A percentile compares a stretch with the other conserved stretches of the same genome.
Conservation (phyloP, 1,139 yeast genomes). For the Trichomonascaceae sp. region DNA sequence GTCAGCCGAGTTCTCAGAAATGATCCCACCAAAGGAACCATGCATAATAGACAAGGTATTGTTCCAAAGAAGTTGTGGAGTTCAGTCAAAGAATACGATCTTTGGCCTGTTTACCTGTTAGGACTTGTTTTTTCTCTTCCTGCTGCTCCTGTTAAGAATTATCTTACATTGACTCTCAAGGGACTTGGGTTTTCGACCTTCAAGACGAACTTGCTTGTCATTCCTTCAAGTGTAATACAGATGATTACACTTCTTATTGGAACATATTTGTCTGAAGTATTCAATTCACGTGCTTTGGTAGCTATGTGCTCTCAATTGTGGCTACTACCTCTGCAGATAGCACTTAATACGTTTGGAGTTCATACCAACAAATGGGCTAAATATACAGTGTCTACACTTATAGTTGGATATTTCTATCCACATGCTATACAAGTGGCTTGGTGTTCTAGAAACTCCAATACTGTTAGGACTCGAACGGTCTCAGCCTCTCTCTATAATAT, state of each 20-base stretch:
- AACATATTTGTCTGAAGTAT: conserved; percentile 41
- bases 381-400: conserved; percentile 42
- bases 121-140: conserved; percentile 44
- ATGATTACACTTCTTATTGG: conserved; percentile 38
- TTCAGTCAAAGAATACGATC: conserved; percentile 46
- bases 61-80: conserved; percentile 36
- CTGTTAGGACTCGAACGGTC: conserved; percentile 50
- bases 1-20: conserved; percentile 57
- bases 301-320: conserved; percentile 32
- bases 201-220: conserved; percentile 47
- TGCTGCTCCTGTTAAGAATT: conserved; percentile 39
- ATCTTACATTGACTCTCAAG: conserved; percentile 48
- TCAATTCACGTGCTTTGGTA: conserved; percentile 39
- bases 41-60: conserved; percentile 58
- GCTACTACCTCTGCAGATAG: conserved; percentile 35
- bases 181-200: conserved; percentile 52
- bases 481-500: conserved; percentile 54
- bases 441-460: conserved; percentile 52
- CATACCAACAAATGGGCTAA: conserved; percentile 41
- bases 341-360: conserved; percentile 24
- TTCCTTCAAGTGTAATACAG: conserved; percentile 43
- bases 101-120: conserved; percentile 52
- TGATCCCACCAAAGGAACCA: conserved; percentile 62
- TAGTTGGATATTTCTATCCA: conserved; percentile 43
- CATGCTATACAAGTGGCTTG: conserved; percentile 53